Base-by-base conservation (phyloP, 768 basidiomycete genomes). In the Tricholoma hemisulphureum region DNA sequence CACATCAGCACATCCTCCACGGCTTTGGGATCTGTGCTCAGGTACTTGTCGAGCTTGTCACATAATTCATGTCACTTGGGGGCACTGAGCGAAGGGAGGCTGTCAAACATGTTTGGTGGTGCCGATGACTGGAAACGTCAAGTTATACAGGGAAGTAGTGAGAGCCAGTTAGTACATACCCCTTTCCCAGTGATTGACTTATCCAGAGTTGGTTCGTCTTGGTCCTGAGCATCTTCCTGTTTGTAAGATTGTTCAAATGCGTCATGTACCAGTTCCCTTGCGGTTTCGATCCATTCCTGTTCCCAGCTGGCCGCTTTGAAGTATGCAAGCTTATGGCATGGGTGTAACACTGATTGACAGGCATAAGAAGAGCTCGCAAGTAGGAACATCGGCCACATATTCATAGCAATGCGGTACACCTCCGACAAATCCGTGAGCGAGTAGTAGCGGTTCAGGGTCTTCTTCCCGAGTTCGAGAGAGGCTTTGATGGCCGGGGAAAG, bases 401-500 rank as follows among this genome's bases (percentile, higher is more conserved):
- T 61, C 73, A 77, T 77, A 7, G 71, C 73, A 63, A 77, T 73
- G 0, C 67, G 58, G 52, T 74, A 76, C 0, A 67, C 56, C 8
- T 75, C 62, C 1, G 71, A 71, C 2, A 55, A 23, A 59, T 76
- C 75, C 1, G 71, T 77, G 18, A 51, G 41, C 1, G 58, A 50
- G 49, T 74, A 77, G 55, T 75, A 75, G 2, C 56, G 23, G 56
- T 76, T 73, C 1, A 77, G 59, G 0, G 61, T 72, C 20, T 62
- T 57, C 45, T 73, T 43, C n/a, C n/a, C n/a, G n/a, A n/a, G n/a
- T n/a, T n/a, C n/a, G n/a, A n/a, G n/a, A n/a, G n/a, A n/a, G n/a
- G n/a, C n/a, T n/a, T n/a, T n/a, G n/a, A n/a, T n/a, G n/a, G n/a
- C n/a, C n/a, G n/a, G n/a, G n/a, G n/a, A n/a, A n/a, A n/a, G n/a